These are phyloP conservation scores for Selaginella tamariscina DNA, from an alignment of 75 land plant species.

Conservation along the genomic window DNA sequence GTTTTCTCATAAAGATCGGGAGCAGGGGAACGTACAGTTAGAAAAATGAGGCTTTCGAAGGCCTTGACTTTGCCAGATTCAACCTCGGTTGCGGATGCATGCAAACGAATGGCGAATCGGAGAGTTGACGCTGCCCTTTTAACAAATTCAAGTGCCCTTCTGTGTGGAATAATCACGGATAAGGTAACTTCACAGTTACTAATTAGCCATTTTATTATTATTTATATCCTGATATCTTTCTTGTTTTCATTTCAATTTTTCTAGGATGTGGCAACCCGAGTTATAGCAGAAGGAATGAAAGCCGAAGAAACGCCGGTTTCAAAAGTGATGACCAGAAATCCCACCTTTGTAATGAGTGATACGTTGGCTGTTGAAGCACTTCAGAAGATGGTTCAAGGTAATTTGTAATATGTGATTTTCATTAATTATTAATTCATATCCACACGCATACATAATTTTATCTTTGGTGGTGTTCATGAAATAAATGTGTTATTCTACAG, in stretches of 20 bases:
- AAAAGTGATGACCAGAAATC: slow-evolving; percentile 82
- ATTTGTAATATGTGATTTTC: not conserved
- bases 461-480: not conserved
- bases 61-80: slow-evolving; percentile 73
- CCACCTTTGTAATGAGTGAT: slow-evolving; percentile 63
- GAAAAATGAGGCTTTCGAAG: slow-evolving; percentile 53
- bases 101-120: slow-evolving; percentile 68
- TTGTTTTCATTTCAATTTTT: not conserved
- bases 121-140: slow-evolving; percentile 71
- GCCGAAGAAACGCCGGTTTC: slow-evolving; percentile 65
- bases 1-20: slow-evolving; percentile 3
- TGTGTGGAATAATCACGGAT: slow-evolving; percentile 78
- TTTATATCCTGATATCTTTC: not conserved
- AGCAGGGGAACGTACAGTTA: slow-evolving; percentile 70
- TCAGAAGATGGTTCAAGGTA: slow-evolving; percentile 90
- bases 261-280: slow-evolving; percentile 73
- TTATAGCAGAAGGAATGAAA: slow-evolving; percentile 57
- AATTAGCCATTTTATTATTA: not conserved
- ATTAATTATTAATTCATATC: not conserved
- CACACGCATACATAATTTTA: not conserved
- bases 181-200: too few relatives aligned
- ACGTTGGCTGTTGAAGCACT: slow-evolving; percentile 77
- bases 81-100: slow-evolving; percentile 56
- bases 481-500: not conserved
- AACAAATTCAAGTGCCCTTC: slow-evolving; percentile 71